Percentiles rank a stretch among this genome's conserved stretches.
Conservation (phyloP, 73 alveolate genomes). For the Blepharisma japonicum region DNA sequence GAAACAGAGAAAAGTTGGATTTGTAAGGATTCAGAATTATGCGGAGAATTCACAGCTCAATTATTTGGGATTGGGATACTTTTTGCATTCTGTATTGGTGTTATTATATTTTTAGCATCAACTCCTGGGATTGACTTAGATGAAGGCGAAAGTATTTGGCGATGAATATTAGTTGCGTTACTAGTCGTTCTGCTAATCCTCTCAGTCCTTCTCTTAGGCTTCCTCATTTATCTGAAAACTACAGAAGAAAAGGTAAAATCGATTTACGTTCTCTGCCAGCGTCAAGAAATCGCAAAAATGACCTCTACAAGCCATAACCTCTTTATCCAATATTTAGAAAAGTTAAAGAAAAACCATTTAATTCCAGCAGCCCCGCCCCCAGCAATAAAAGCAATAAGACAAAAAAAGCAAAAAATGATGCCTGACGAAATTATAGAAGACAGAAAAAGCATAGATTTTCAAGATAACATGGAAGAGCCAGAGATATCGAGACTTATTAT, state of each 20-base stretch:
- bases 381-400: not conserved
- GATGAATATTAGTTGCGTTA: not conserved
- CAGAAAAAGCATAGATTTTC: not conserved
- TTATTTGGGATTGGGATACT: too few relatives aligned
- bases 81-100: not conserved
- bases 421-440: too few relatives aligned
- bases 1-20: not conserved
- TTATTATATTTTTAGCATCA: not conserved
- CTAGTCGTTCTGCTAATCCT: not conserved
- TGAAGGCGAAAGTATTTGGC: not conserved
- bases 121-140: not conserved
- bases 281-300: constrained; percentile 23
- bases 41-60: too few relatives aligned
- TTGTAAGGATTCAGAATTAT: not conserved
- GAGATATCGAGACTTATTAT: not conserved
- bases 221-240: not conserved
- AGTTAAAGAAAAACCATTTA: not conserved
- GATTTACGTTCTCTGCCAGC: constrained; percentile 3
- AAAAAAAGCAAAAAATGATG: too few relatives aligned
- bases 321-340: not conserved
- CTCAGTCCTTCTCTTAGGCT: not conserved
- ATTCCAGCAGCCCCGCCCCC: not conserved
- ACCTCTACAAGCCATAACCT: not conserved
- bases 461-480: not conserved
- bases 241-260: not conserved